phyloP scores from a whole-genome alignment of 148 eudicot species.

The Cornus florida region DNA sequence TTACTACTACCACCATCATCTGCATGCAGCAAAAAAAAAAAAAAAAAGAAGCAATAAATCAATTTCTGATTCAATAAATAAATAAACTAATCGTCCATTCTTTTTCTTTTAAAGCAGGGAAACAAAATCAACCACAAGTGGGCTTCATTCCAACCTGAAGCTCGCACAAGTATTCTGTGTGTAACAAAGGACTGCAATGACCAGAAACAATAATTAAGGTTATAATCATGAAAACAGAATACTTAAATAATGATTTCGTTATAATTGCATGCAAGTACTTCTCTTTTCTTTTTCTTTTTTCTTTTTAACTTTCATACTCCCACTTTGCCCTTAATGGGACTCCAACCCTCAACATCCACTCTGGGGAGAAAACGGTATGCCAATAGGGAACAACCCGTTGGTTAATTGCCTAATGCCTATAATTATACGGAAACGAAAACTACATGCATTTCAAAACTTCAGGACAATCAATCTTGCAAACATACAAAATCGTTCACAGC shows the following conservation, averaged over 20 bases:
- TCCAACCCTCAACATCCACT: no score
- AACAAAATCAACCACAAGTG: slow-evolving; percentile 12
- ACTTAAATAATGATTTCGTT: neutral
- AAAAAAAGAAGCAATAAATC: neutral
- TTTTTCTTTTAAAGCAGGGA: neutral
- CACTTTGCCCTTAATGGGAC: no score
- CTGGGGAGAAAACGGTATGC: no score
- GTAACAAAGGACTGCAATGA: slow-evolving; percentile 74
- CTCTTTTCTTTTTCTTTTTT: no score
- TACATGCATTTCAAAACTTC: neutral
- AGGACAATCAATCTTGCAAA: neutral
- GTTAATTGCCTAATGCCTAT: no score
- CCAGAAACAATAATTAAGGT: slow-evolving; percentile 14
- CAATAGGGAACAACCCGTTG: no score
- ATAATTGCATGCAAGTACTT: neutral
- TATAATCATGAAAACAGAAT: neutral
- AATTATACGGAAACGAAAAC: neutral
- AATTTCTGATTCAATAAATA: neutral
- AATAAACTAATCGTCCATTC: neutral
- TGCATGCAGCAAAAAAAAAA: no score
- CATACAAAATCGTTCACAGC: neutral
- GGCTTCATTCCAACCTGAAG: slow-evolving; percentile 46
- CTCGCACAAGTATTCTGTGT: slow-evolving; percentile 62
- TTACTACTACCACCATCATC: slow-evolving; percentile 31
- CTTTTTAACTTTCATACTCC: no score